Conservation (phyloP, 768 basidiomycete genomes). For the Lactarius quietus region DNA sequence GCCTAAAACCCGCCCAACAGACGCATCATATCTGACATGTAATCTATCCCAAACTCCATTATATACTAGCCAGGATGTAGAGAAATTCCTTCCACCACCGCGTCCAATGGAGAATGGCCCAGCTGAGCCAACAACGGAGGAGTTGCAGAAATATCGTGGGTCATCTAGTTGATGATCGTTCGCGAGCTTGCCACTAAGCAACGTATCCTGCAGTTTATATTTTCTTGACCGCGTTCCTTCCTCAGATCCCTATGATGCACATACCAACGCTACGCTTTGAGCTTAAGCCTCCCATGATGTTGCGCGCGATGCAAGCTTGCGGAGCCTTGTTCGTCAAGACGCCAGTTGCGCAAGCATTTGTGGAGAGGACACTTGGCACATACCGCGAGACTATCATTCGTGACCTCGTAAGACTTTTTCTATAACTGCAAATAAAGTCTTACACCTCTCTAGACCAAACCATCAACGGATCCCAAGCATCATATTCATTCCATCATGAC, state of each 20-base stretch:
- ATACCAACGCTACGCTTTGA: constrained; percentile 49
- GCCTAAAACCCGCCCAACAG: background rate
- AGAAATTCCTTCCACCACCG: background rate
- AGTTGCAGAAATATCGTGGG: constrained; percentile 58
- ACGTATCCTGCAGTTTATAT: constrained; percentile 39
- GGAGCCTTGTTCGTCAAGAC: constrained; percentile 57
- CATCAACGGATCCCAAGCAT: constrained; percentile 27
- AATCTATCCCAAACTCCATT: constrained; percentile 3
- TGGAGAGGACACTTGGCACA: constrained; percentile 41
- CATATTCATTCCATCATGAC: constrained; percentile 42
- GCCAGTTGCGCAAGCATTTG: constrained; percentile 45
- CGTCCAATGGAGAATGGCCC: constrained; percentile 10
- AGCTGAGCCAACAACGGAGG: constrained; percentile 38
- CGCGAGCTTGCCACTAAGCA: constrained; percentile 5
- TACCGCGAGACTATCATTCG: constrained; percentile 48
- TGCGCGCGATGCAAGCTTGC: constrained; percentile 57
- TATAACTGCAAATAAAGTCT: background rate
- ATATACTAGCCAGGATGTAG: constrained; percentile 9
- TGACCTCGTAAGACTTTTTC: constrained; percentile 48
- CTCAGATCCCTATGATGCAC: constrained; percentile 56
- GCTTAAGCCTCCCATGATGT: constrained; percentile 47
- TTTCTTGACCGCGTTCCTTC: constrained; percentile 52
- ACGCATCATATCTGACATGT: background rate
- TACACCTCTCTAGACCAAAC: constrained; percentile 27
- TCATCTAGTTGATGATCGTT: constrained; percentile 20